Evolutionary conservation across 805 yeast genomes (phyloP).

Genomic region (Cyberlindnera petersonii): DNA sequence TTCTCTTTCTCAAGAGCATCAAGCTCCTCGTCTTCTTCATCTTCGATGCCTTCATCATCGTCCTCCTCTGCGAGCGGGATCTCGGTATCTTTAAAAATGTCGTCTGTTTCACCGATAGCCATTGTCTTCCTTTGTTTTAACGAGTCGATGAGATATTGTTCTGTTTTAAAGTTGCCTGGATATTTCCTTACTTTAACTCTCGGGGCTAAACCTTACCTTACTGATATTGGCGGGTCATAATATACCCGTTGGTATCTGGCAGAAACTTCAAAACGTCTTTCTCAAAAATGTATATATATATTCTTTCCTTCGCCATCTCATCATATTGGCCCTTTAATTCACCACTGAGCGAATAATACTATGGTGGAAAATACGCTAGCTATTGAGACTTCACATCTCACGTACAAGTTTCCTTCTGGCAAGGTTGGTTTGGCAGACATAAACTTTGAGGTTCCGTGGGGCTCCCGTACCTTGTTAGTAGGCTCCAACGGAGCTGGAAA

Average conservation of each 20-base stretch:
- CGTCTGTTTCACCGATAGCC: conserved; percentile 19
- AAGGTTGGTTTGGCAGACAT: conserved; percentile 68
- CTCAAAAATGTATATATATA: too few relatives aligned
- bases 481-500: conserved; percentile 99
- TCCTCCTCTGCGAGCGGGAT: conserved; percentile 26
- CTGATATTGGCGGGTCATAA: too few relatives aligned
- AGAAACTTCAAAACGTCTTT: too few relatives aligned
- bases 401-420: conserved; percentile 62
- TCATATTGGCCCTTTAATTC: too few relatives aligned
- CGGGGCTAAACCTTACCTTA: too few relatives aligned
- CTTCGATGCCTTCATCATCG: conserved; percentile 25
- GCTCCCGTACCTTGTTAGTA: conserved; percentile 70
- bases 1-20: conserved; percentile 21
- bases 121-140: too few relatives aligned
- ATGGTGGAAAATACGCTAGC: conserved; percentile 31
- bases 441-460: conserved; percentile 57
- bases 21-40: conserved; percentile 31
- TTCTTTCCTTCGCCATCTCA: too few relatives aligned
- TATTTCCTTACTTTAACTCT: too few relatives aligned
- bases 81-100: conserved; percentile 24
- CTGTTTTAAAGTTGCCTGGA: background rate
- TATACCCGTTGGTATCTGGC: too few relatives aligned
- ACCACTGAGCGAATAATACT: too few relatives aligned
- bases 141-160: too few relatives aligned
- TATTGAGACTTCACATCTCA: conserved; percentile 58